Evolutionary conservation across 73 alveolate genomes (phyloP).

Genomic region (Stentor roeselii): DNA sequence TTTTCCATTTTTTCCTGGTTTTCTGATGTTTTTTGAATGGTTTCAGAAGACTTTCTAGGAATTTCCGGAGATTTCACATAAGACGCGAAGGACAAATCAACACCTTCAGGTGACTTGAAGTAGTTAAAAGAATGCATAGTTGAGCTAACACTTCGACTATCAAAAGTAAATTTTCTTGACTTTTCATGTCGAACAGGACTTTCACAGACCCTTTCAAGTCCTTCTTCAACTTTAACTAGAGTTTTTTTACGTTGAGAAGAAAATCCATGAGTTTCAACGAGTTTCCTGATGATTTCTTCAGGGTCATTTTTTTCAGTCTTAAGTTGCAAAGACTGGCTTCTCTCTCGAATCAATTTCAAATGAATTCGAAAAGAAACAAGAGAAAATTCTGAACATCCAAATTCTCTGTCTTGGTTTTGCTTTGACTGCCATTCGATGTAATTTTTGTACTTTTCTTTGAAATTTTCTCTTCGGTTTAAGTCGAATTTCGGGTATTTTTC

Average conservation of each 20-base stretch:
- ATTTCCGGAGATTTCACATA: neutral
- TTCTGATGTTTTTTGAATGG: neutral
- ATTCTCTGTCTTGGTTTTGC: neutral
- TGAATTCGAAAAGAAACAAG: neutral
- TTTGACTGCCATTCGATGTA: neutral
- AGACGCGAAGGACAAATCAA: neutral
- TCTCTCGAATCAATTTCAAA: neutral
- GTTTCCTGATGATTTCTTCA: slow-evolving; percentile 26
- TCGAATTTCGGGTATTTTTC: neutral
- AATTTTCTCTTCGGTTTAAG: neutral
- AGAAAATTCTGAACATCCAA: neutral
- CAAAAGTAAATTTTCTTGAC: neutral
- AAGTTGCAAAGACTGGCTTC: too few species aligned
- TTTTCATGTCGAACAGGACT: neutral
- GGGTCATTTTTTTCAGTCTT: slow-evolving; percentile 42
- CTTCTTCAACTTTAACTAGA: neutral
- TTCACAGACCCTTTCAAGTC: neutral
- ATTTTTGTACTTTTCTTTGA: neutral
- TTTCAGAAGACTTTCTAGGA: neutral
- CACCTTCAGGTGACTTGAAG: slow-evolving; percentile 22
- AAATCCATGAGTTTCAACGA: neutral
- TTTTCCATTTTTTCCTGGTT: too few species aligned
- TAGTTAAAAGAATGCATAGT: neutral
- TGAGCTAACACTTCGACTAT: neutral
- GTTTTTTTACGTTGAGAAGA: neutral